Base-by-base conservation (phyloP, 495 filamentous ascomycete species). In the Podospora conica region DNA sequence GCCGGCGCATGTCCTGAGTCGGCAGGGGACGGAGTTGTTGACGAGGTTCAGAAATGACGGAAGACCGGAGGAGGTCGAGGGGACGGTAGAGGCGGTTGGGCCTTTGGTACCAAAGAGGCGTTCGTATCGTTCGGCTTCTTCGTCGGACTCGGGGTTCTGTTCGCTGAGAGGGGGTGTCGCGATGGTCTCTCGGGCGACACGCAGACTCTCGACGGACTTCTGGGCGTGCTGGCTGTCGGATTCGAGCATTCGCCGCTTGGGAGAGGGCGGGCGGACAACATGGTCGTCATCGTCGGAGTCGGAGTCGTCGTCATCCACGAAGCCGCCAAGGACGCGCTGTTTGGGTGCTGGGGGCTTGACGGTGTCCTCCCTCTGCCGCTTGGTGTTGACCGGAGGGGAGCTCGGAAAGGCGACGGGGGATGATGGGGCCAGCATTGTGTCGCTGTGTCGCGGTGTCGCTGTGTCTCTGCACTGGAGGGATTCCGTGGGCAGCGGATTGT, bases 1-100 rank as follows among this genome's bases (percentile, higher is more conserved):
- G 61, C 91, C 91, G 2, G 85, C 84, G 70, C 88, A 92, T 24
- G 85, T 90, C 60, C 82, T 85, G 22, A 90, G 80, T 31, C 83
- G 77, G 70, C 79, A 75, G 12, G 71, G 70, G 12, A 75, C 67
- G 6, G 73, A 53, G 7, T 4, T 61, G 15, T 68, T 58, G 29
- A 64, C n/a, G n/a, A n/a, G n/a, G n/a, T n/a, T n/a, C n/a, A n/a
- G n/a, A n/a, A n/a, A n/a, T n/a, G n/a, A n/a, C n/a, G n/a, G 63
- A 31, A 54, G 23, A 10, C 61, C 31, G 40, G 31, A 40, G 55
- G 60, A 25, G 12, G 65, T 24, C 18, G 70, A 68, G 1, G 64
- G 48, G 15, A 64, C 57, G 1, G 55, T 40, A 0, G 56, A 60
- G 18, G 55, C 24, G 0, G 58, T 2, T 24, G 29, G 55, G 10